Conservation (phyloP, 805 yeast genomes). For the Huiozyma sinensis region DNA sequence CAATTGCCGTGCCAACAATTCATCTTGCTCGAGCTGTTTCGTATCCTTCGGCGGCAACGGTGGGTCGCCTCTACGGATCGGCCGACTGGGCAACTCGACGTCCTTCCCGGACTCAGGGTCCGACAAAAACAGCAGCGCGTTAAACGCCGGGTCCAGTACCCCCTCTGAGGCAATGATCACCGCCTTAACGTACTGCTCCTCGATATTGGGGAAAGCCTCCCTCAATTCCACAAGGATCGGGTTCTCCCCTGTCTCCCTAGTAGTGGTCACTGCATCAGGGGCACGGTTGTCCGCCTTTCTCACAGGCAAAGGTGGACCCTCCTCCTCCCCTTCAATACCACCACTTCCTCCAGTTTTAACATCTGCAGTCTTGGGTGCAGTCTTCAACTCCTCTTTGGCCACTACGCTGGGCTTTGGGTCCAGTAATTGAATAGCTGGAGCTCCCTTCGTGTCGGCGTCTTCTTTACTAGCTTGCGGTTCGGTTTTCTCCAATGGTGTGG, state of each 20-base stretch:
- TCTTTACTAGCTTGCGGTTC: slow-evolving; percentile 1
- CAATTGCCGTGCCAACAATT: slow-evolving; percentile 66
- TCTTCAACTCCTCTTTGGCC: neutral
- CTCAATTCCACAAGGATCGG: slow-evolving; percentile 40
- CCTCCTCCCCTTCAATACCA: slow-evolving; percentile 6
- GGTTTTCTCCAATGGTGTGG: neutral
- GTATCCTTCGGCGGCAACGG: slow-evolving; percentile 23
- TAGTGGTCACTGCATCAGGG: neutral
- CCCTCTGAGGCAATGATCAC: slow-evolving; percentile 81
- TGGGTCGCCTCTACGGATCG: slow-evolving; percentile 4
- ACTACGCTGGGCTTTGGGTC: slow-evolving; percentile 5
- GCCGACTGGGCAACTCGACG: slow-evolving; percentile 39
- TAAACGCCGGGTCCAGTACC: slow-evolving; percentile 73
- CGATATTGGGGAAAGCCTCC: slow-evolving; percentile 80
- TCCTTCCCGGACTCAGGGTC: slow-evolving; percentile 50
- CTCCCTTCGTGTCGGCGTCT: neutral
- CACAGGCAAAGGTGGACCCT: slow-evolving; percentile 19
- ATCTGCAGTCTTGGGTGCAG: slow-evolving; percentile 1
- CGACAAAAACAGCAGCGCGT: slow-evolving; percentile 68
- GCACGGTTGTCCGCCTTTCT: slow-evolving; percentile 10
- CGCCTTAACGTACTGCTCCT: slow-evolving; percentile 60
- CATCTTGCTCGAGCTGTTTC: slow-evolving; percentile 60
- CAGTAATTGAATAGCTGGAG: slow-evolving; percentile 2
- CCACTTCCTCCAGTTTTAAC: slow-evolving; percentile 5
- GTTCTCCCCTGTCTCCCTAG: slow-evolving; percentile 7